Evolutionary conservation across 2,329 filamentous ascomycete species (phyloP).

Genomic region (Cladorrhinum sp.): DNA sequence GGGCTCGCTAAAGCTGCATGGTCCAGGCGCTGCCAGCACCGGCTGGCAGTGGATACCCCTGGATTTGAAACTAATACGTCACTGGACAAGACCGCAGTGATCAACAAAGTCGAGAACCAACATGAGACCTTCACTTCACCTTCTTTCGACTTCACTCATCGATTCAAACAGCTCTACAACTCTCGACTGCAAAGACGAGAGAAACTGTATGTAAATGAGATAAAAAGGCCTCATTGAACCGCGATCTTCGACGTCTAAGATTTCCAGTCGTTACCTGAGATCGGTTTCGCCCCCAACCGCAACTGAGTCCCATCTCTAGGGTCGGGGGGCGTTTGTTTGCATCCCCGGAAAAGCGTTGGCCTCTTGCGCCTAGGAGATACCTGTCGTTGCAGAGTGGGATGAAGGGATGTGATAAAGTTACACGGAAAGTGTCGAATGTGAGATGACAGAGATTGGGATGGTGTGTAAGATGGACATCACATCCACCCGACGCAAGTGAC

Average conservation of each 20-base stretch:
- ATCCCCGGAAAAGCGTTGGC: constrained; percentile 1
- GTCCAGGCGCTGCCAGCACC: not conserved
- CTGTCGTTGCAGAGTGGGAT: not conserved
- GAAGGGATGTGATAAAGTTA: not conserved
- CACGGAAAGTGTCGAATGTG: not conserved
- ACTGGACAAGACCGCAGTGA: not conserved
- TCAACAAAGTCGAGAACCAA: not conserved
- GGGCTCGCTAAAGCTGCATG: constrained; percentile 1
- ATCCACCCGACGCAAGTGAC: not conserved
- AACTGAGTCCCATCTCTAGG: constrained; percentile 9
- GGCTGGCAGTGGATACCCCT: constrained; percentile 1
- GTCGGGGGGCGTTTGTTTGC: constrained; percentile 5
- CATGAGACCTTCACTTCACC: not conserved
- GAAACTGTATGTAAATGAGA: not conserved
- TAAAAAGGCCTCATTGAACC: not conserved
- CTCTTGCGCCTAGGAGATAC: not conserved
- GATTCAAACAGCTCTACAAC: not conserved
- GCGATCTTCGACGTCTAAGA: not conserved
- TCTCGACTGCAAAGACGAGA: not conserved
- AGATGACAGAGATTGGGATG: not conserved
- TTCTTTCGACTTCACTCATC: not conserved
- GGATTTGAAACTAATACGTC: constrained; percentile 3
- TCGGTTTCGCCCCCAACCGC: not conserved
- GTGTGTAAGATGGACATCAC: not conserved
- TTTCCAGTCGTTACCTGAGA: constrained; percentile 16